Evolutionary conservation across 371 early-diverging fungal species (phyloP), one percentile per base, ranked within the genome.

Genomic region (Umbelopsis sp.): DNA sequence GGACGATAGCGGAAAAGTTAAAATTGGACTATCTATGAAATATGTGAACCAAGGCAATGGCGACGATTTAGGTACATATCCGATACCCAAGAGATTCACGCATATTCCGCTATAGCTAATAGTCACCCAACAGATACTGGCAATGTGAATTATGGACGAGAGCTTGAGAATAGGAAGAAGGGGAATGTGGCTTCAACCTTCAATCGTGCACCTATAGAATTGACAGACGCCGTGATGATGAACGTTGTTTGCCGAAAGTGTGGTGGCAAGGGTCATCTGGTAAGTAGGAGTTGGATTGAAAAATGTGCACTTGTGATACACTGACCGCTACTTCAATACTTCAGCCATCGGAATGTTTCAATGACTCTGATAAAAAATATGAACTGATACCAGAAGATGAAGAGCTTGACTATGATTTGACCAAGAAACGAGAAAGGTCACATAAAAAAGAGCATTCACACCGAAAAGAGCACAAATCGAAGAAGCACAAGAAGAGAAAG

Each of bases 171-270:
- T 57, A 29, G 57, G 4, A 57, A 48, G 25, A 25, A 14, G 22
- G 66, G 66, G 20, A 45, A 65, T 32, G 48, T 48, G 18, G 48
- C 50, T 37, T 51, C 48, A 37, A 51, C 48, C 16, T 65, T 65
- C 35, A 46, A 48, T 37, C 48, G 66, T 2, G 20, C 66, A 11
- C 66, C 66, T 1, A 65, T 65, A n/a, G 66, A 44, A 38, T 25
- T 65, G 32, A 65, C 66, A 48, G 66, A 65, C n/a, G 66, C 66
- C 14, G 51, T 65, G 32, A 48, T 65, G 37, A 65, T 65, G 66
- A 51, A 38, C n/a, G 48, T 51, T 10, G 66, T 65, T n/a, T 65
- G 66, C 50, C 48, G 20, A 24, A 65, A 65, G n/a, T 65, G 66
- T 46, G 66, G 66, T 37, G 66, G 66, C 8, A 65, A 38, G 37